Evolutionary conservation across 1,139 yeast species (phyloP).

Genomic region (Yamadazyma siamensis): DNA sequence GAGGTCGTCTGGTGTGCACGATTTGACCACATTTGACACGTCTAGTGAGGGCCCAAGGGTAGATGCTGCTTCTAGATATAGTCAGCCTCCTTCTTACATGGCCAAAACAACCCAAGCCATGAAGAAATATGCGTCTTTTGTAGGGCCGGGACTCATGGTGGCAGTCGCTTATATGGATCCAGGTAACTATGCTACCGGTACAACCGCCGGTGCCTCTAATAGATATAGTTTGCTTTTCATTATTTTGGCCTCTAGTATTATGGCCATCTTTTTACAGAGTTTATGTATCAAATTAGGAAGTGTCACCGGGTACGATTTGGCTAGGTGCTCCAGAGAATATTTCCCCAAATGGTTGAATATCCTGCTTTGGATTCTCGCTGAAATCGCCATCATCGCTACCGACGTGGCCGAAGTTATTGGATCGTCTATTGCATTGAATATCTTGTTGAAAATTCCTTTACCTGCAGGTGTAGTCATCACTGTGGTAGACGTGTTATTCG

Average conservation of each 20-base stretch:
- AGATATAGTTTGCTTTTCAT: constrained; percentile 62
- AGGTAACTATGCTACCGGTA: constrained; percentile 80
- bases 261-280: constrained; percentile 72
- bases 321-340: constrained; percentile 62
- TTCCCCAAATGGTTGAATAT: constrained; percentile 61
- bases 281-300: constrained; percentile 74
- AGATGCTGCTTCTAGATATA: too few relatives aligned
- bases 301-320: constrained; percentile 76
- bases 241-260: constrained; percentile 61
- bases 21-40: too few relatives aligned
- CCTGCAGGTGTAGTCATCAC: constrained; percentile 79
- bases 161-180: constrained; percentile 82
- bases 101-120: constrained; percentile 8
- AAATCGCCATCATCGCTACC: constrained; percentile 77
- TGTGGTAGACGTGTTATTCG: constrained; percentile 67
- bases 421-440: constrained; percentile 78
- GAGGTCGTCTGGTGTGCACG: too few relatives aligned
- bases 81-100: too few relatives aligned
- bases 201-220: constrained; percentile 72
- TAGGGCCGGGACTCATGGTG: constrained; percentile 81
- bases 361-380: constrained; percentile 64
- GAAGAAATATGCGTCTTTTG: constrained; percentile 52
- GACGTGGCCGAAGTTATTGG: constrained; percentile 88
- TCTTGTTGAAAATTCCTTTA: constrained; percentile 63
- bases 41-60: too few relatives aligned